Evolutionary conservation across 2,329 filamentous ascomycete species (phyloP).

Genomic region (Aspergillus eucalypticola): DNA sequence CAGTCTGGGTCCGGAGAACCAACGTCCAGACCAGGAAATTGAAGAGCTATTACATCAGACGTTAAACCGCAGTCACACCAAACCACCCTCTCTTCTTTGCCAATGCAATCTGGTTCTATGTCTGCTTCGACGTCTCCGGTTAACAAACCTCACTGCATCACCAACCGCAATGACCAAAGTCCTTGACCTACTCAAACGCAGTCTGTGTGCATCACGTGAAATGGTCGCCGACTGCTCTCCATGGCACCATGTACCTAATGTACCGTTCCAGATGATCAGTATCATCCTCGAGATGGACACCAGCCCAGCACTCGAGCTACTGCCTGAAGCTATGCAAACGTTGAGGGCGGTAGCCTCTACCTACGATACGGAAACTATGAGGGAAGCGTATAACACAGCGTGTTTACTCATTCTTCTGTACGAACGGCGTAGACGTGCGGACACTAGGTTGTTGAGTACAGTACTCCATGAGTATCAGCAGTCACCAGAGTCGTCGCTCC

Average conservation of each 20-base stretch:
- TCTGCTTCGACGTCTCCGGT: conserved; percentile 54
- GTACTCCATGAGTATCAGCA: conserved; percentile 2
- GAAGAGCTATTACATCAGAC: conserved; percentile 42
- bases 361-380: conserved; percentile 50
- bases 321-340: conserved; percentile 53
- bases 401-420: conserved; percentile 55
- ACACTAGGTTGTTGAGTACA: conserved; percentile 27
- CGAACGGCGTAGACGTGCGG: conserved; percentile 47
- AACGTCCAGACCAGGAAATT: conserved; percentile 44
- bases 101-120: conserved; percentile 58
- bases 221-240: conserved; percentile 49
- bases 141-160: conserved; percentile 49
- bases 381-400: conserved; percentile 55
- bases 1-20: conserved; percentile 53
- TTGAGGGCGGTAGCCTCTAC: conserved; percentile 43
- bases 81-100: conserved; percentile 49
- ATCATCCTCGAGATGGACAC: conserved; percentile 57
- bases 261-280: conserved; percentile 60
- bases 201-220: conserved; percentile 47
- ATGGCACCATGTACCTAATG: conserved; percentile 61
- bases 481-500: background rate
- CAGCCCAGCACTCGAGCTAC: conserved; percentile 47
- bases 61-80: conserved; percentile 41
- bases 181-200: conserved; percentile 45
- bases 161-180: conserved; percentile 46